These are phyloP conservation scores for Apiotrichum mycotoxinovorans DNA, from an alignment of 1,284 basidiomycete genomes.

Conservation along the genomic window DNA sequence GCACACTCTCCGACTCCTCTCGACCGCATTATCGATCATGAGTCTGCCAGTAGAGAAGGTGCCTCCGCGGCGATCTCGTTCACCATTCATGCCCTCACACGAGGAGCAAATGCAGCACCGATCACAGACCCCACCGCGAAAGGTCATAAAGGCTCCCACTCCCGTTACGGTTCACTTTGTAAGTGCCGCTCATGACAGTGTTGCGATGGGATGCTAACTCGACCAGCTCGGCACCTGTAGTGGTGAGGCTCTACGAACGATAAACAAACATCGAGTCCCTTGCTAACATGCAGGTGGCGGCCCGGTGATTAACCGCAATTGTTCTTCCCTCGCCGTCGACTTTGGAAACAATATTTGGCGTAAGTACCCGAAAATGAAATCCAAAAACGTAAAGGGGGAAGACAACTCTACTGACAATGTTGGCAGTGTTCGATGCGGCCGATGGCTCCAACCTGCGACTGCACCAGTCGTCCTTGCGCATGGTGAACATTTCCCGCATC, in stretches of 20 bases:
- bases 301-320: constrained; percentile 45
- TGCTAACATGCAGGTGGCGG: constrained; percentile 40
- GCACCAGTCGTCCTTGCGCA: constrained; percentile 60
- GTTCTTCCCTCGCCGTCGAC: constrained; percentile 49
- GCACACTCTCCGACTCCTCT: not conserved
- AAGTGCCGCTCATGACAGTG: constrained; percentile 12
- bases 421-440: constrained; percentile 76
- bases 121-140: not conserved
- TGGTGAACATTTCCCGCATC: constrained; percentile 63
- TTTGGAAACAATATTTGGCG: constrained; percentile 49
- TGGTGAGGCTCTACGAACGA: constrained; percentile 25
- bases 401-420: constrained; percentile 2
- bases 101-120: not conserved
- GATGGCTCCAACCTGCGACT: constrained; percentile 83
- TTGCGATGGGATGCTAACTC: not conserved
- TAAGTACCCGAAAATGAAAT: constrained; percentile 26
- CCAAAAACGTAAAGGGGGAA: no score
- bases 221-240: constrained; percentile 48
- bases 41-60: not conserved
- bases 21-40: not conserved
- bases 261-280: not conserved
- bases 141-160: constrained; percentile 10
- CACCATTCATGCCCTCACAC: constrained; percentile 6
- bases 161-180: constrained; percentile 44
- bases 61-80: not conserved